phyloP scores from a whole-genome alignment of 1,284 basidiomycete species.

The Puccinia polysora region DNA sequence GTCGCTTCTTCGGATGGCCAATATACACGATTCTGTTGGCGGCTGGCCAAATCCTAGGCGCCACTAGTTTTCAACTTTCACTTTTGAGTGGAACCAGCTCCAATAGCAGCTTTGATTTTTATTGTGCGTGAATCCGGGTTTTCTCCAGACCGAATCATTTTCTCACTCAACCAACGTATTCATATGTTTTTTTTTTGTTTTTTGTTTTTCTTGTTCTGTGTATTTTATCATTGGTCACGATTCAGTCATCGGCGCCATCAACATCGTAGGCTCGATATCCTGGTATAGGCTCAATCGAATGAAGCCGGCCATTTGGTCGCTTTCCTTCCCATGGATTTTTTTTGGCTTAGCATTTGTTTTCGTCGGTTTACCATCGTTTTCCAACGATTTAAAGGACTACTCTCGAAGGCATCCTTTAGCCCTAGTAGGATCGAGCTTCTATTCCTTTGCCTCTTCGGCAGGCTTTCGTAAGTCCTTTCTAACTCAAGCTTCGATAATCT shows the following conservation, averaged over 20 bases:
- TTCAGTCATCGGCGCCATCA: conserved; percentile 68
- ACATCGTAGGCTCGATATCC: conserved; percentile 72
- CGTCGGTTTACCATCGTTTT: conserved; percentile 75
- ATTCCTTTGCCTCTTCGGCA: conserved; percentile 79
- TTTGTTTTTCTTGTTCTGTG: background rate
- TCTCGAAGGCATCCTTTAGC: conserved; percentile 59
- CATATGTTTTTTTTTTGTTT: background rate
- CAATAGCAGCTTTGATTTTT: conserved; percentile 71
- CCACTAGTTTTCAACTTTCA: conserved; percentile 88
- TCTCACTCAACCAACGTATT: background rate
- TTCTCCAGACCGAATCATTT: background rate
- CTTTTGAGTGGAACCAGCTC: conserved; percentile 77
- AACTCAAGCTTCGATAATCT: background rate
- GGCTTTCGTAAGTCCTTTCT: conserved; percentile 60
- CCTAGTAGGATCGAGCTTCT: conserved; percentile 76
- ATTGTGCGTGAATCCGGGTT: conserved; percentile 55
- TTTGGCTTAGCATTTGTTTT: conserved; percentile 82
- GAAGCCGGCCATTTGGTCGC: conserved; percentile 77
- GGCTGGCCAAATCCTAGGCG: conserved; percentile 72
- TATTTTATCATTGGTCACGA: background rate
- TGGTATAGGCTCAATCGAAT: conserved; percentile 85
- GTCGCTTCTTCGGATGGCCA: conserved; percentile 64
- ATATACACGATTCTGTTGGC: conserved; percentile 82
- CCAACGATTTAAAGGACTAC: conserved; percentile 50
- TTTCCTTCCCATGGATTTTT: conserved; percentile 80